phyloP scores from a whole-genome alignment of 2,329 filamentous ascomycete genomes.

The Fusarium sp. region DNA sequence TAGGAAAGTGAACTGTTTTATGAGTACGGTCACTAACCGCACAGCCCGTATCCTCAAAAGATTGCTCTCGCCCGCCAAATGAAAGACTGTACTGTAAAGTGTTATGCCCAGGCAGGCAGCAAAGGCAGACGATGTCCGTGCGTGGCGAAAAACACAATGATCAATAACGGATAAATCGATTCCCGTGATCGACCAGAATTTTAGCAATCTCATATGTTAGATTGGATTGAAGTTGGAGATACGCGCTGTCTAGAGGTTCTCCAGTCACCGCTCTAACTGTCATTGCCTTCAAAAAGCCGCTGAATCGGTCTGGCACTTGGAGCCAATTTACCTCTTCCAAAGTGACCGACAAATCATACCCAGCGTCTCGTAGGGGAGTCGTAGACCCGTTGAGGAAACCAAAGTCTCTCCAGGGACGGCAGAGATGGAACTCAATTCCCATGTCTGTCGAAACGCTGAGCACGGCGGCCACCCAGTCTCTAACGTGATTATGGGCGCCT shows the following conservation, averaged over 20 bases:
- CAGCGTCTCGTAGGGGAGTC: neutral
- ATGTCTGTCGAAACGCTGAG: neutral
- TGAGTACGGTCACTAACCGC: neutral
- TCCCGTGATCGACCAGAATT: neutral
- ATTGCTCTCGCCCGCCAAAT: neutral
- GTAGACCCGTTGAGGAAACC: neutral
- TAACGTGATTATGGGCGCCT: neutral
- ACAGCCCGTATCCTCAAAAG: neutral
- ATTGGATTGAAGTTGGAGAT: neutral
- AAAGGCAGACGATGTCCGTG: neutral
- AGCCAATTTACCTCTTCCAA: neutral
- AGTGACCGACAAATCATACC: neutral
- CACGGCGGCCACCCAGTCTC: neutral
- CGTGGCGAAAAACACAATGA: fast-evolving
- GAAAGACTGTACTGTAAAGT: neutral
- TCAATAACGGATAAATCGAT: neutral
- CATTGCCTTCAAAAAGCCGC: neutral
- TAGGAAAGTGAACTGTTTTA: neutral
- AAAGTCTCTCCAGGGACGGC: neutral
- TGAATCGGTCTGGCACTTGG: neutral
- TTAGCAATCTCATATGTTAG: neutral
- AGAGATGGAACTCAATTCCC: neutral
- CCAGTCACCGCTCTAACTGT: neutral
- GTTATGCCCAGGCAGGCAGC: neutral
- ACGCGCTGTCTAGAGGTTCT: neutral